Evolutionary conservation across 805 yeast species (phyloP).

Genomic region (Lipomyces lipofer): DNA sequence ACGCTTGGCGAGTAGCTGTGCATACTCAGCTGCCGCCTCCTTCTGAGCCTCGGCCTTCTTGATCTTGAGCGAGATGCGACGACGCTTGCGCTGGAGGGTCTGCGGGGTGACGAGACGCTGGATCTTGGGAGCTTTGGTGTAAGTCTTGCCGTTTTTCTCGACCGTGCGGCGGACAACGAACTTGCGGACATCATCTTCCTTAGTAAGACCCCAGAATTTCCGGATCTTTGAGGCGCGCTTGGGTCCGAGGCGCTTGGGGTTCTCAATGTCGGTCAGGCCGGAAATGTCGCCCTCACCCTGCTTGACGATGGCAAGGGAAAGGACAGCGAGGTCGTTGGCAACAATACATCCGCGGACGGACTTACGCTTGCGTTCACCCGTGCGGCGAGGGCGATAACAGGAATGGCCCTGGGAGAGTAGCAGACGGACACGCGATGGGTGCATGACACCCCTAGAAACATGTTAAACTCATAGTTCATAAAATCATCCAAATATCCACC

Average conservation of each 20-base stretch:
- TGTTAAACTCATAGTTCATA: background rate
- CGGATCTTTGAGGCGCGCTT: constrained; percentile 99
- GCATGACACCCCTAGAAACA: constrained; percentile 76
- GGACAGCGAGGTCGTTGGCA: constrained; percentile 93
- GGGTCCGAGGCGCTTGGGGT: constrained; percentile 99
- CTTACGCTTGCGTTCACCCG: constrained; percentile 99
- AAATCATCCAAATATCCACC: background rate
- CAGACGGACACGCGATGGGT: constrained; percentile 98
- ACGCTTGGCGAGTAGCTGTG: constrained; percentile 97
- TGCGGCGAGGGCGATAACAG: constrained; percentile 99
- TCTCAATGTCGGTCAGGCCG: constrained; percentile 91
- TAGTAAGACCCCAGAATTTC: constrained; percentile 97
- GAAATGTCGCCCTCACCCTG: constrained; percentile 95
- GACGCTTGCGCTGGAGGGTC: constrained; percentile 98
- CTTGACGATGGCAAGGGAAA: constrained; percentile 90
- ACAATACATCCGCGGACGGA: constrained; percentile 99
- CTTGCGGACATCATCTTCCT: constrained; percentile 87
- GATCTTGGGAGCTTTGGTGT: constrained; percentile 99
- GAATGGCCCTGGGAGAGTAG: constrained; percentile 91
- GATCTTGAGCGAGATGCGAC: constrained; percentile 87
- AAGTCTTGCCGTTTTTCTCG: constrained; percentile 78
- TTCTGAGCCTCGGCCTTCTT: constrained; percentile 98
- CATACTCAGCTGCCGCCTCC: constrained; percentile 99
- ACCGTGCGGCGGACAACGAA: constrained; percentile 98
- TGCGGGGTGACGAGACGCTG: constrained; percentile 99